phyloP scores from a whole-genome alignment of 2,329 filamentous ascomycete species.

The Endocalyx cinctus region DNA sequence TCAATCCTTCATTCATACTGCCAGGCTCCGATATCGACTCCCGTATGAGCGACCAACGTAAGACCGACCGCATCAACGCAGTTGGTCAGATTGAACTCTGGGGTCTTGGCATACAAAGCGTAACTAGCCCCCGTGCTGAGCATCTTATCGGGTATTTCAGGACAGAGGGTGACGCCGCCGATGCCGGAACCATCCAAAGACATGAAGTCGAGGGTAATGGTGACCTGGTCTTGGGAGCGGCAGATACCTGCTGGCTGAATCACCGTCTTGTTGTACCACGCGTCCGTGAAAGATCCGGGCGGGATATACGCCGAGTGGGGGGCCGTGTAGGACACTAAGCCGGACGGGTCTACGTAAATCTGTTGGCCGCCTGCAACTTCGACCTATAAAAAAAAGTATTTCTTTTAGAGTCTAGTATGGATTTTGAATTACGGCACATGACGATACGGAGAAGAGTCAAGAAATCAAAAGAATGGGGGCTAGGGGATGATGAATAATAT shows the following conservation, averaged over 20 bases:
- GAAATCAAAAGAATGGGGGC: background rate
- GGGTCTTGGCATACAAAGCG: slow-evolving; percentile 22
- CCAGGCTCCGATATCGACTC: slow-evolving; percentile 30
- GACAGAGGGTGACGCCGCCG: slow-evolving; percentile 23
- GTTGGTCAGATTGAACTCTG: slow-evolving; percentile 19
- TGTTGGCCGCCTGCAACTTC: slow-evolving; percentile 59
- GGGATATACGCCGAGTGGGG: slow-evolving; percentile 52
- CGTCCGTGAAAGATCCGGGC: slow-evolving; percentile 42
- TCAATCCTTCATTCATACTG: too few relatives aligned
- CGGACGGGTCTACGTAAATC: slow-evolving; percentile 52
- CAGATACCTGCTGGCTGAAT: slow-evolving; percentile 20
- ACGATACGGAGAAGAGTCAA: background rate
- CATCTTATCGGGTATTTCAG: slow-evolving; percentile 17
- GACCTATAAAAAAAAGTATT: slow-evolving; percentile 27
- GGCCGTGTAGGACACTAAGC: slow-evolving; percentile 50
- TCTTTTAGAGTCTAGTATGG: background rate
- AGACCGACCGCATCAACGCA: slow-evolving; percentile 32
- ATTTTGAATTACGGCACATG: background rate
- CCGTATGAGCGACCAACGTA: slow-evolving; percentile 20
- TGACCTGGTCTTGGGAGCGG: background rate
- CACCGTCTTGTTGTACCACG: slow-evolving; percentile 37
- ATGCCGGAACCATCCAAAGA: slow-evolving; percentile 23
- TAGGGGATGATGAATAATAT: background rate
- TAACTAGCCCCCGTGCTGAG: slow-evolving; percentile 17
- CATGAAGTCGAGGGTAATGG: too few relatives aligned